Percentiles rank a stretch among this genome's conserved stretches.
Conservation (phyloP, 352 stramenopile genomes). For the Globisporangium abappressorium region DNA sequence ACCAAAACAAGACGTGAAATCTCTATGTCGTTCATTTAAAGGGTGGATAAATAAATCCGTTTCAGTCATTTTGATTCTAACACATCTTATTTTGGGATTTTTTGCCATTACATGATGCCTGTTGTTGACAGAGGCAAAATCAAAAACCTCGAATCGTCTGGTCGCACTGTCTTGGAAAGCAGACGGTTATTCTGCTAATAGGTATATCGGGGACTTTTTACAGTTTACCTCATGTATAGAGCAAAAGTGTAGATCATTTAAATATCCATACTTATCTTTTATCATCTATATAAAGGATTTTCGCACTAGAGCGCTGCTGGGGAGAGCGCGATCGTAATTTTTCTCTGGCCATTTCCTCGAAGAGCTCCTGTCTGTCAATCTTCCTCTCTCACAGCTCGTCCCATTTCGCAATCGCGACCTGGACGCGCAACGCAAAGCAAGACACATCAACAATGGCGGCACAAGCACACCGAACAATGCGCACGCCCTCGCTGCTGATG, state of each 20-base stretch:
- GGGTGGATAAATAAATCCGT: too few species aligned
- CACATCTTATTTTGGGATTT: neutral
- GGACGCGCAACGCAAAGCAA: neutral
- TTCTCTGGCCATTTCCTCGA: slow-evolving; percentile 4
- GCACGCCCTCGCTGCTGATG: neutral
- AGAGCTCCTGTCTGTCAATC: neutral
- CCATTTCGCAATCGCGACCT: slow-evolving; percentile 10
- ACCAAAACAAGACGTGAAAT: neutral
- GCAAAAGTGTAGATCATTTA: neutral
- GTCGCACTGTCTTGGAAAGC: slow-evolving; percentile 1
- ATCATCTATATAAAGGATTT: neutral
- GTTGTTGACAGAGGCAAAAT: neutral
- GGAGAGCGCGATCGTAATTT: neutral
- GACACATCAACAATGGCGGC: slow-evolving; percentile 7
- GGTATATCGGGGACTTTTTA: neutral
- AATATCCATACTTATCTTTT: neutral
- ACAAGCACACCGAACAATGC: neutral
- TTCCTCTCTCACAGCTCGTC: neutral
- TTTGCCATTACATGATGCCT: neutral
- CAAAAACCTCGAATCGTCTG: slow-evolving; percentile 5
- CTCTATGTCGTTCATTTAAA: neutral
- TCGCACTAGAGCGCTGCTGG: neutral
- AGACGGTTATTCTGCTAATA: neutral
- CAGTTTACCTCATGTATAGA: neutral
- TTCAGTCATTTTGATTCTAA: too few species aligned